Evolutionary conservation across 2,329 filamentous ascomycete species (phyloP), one percentile per base, ranked within the genome.

Genomic region (Aspergillus spinulosporus): DNA sequence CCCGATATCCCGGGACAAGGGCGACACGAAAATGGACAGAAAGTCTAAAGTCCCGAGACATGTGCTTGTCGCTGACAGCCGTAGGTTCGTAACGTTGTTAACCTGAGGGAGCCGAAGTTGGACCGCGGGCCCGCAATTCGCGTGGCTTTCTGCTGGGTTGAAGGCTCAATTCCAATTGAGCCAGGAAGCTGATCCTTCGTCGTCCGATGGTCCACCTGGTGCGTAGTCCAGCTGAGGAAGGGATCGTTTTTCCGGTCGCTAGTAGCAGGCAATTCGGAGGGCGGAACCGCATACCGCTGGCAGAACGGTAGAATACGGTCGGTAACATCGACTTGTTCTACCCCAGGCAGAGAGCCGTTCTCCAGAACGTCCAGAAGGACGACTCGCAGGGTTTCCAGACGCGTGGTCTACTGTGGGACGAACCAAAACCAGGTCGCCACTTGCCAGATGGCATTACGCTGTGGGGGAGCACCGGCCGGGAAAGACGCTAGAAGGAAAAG

Each of bases 401-500:
- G 9, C 34, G 8, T 43, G 51, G 29, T 40, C 26, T 8, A 26
- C 28, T 37, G 42, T 54, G 21, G 51, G 54, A 62, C 53, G 37
- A 47, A 52, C 45, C 39, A 49, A 36, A 56, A 31, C 52, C 32
- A 48, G 40, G 32, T 15, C 53, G 45, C 49, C 37, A 54, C 36
- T 46, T 46, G 31, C 9, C 31, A 34, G 37, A 29, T 34, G 54
- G 34, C 42, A 53, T 42, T 54, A 49, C 14, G 39, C 28, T 52
- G 54, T 46, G 21, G 56, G 54, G 55, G 60, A 49, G 57, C 51
- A 48, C 52, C 48, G 39, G 52, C 40, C 54, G 52, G 60, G 57
- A 50, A 50, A 59, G 49, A 51, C 59, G 61, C 63, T 65, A 65
- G 63, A 65, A 65, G 60, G 44, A 56, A 56, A 53, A 62, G 63